These are phyloP conservation scores for Epichloe gansuensis DNA, from an alignment of 2,329 filamentous ascomycete genomes.

Conservation along the genomic window DNA sequence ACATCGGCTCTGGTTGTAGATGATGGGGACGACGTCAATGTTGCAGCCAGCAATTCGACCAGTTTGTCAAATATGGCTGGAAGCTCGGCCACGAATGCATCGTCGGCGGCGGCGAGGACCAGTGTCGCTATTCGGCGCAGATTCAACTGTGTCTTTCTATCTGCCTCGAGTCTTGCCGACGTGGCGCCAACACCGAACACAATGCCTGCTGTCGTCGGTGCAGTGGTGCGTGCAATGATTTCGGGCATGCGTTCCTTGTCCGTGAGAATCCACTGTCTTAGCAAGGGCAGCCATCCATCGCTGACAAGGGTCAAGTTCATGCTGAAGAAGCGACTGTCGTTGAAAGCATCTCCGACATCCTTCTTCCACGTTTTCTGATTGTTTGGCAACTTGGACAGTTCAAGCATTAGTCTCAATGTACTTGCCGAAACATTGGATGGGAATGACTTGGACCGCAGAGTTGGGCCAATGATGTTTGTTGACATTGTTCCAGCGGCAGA, in stretches of 20 bases:
- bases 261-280: slow-evolving; percentile 71
- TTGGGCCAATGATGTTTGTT: slow-evolving; percentile 67
- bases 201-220: slow-evolving; percentile 86
- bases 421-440: slow-evolving; percentile 69
- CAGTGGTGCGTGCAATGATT: slow-evolving; percentile 62
- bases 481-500: slow-evolving; percentile 72
- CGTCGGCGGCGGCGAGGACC: slow-evolving; percentile 61
- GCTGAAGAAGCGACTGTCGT: slow-evolving; percentile 77
- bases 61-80: slow-evolving; percentile 66
- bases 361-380: slow-evolving; percentile 88
- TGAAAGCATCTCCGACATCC: slow-evolving; percentile 84
- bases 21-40: slow-evolving; percentile 80
- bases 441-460: slow-evolving; percentile 73
- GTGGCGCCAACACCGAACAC: slow-evolving; percentile 97
- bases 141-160: slow-evolving; percentile 83
- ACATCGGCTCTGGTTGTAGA: slow-evolving; percentile 80
- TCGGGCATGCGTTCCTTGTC: slow-evolving; percentile 87
- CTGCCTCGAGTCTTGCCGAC: slow-evolving; percentile 86
- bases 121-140: slow-evolving; percentile 72
- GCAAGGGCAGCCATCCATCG: slow-evolving; percentile 67
- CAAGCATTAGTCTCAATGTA: slow-evolving; percentile 60
- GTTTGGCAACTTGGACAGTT: slow-evolving; percentile 64
- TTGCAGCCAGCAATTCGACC: slow-evolving; percentile 74
- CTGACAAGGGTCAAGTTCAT: slow-evolving; percentile 53
- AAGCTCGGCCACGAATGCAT: slow-evolving; percentile 71